Evolutionary conservation across 176 grass and related monocot genomes (phyloP).

Genomic region (Oryza australiensis): DNA sequence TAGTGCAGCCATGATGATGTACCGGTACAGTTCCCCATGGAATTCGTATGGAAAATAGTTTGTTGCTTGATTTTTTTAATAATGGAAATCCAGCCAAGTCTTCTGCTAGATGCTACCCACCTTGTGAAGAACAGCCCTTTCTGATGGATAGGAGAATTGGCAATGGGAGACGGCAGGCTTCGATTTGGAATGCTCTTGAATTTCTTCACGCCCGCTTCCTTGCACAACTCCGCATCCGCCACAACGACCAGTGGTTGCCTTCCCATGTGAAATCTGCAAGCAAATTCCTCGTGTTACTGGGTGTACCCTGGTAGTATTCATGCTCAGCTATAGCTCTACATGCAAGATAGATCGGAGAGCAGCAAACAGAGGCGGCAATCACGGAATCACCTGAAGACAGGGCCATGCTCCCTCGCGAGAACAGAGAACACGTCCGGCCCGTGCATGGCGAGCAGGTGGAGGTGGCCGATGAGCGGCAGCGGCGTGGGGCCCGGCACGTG

Average conservation of each 20-base stretch:
- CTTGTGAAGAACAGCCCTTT: background rate
- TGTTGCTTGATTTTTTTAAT: too few relatives aligned
- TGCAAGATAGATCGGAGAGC: too few relatives aligned
- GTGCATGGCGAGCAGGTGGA: background rate
- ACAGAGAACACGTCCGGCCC: background rate
- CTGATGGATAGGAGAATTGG: background rate
- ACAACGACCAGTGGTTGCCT: background rate
- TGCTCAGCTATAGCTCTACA: too few relatives aligned
- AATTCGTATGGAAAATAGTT: too few relatives aligned
- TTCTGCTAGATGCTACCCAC: too few relatives aligned
- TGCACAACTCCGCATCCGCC: constrained; percentile 3
- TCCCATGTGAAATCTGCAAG: constrained; percentile 25
- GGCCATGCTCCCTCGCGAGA: background rate
- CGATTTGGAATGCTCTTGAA: background rate
- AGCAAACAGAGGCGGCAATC: background rate
- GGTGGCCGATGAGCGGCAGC: background rate
- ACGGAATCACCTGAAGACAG: constrained; percentile 4
- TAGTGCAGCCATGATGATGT: background rate
- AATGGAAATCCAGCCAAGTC: too few relatives aligned
- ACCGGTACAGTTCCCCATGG: too few relatives aligned
- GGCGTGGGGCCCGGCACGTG: background rate
- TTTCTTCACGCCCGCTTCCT: background rate
- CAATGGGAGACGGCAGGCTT: background rate
- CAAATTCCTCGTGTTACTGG: too few relatives aligned
- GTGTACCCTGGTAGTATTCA: too few relatives aligned